A percentile compares a stretch with the other conserved stretches of the same genome.
These are phyloP conservation scores for Yarrowia sp. DNA, from an alignment of 805 yeast genomes.

Conservation along the genomic window DNA sequence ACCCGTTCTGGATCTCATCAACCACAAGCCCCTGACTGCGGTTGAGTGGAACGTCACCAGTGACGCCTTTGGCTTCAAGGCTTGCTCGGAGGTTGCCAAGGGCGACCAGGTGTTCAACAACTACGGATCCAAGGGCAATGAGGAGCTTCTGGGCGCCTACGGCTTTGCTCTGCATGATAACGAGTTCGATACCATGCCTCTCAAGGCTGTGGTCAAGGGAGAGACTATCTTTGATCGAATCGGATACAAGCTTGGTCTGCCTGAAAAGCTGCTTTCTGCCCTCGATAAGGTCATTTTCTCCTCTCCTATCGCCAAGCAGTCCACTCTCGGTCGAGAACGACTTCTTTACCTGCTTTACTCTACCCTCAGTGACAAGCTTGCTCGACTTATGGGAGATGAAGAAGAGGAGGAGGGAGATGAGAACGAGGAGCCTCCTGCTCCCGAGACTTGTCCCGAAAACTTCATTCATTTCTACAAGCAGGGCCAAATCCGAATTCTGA, in stretches of 20 bases:
- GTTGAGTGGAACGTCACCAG: constrained; percentile 65
- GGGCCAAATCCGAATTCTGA: constrained; percentile 35
- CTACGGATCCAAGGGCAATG: constrained; percentile 89
- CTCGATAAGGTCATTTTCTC: constrained; percentile 36
- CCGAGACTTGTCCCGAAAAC: constrained; percentile 22
- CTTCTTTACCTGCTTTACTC: constrained; percentile 30
- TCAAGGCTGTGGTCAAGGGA: constrained; percentile 54
- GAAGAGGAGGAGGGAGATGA: constrained; percentile 31
- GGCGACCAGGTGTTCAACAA: constrained; percentile 72
- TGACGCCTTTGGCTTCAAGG: constrained; percentile 54
- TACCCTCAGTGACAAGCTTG: constrained; percentile 28
- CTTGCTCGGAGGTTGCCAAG: constrained; percentile 43
- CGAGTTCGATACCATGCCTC: constrained; percentile 65
- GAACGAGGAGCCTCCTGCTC: constrained; percentile 11
- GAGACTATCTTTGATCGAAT: constrained; percentile 31
- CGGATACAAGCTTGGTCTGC: constrained; percentile 30
- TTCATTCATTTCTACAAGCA: constrained; percentile 32
- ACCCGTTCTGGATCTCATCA: constrained; percentile 80
- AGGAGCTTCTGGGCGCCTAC: constrained; percentile 78
- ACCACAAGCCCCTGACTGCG: constrained; percentile 67
- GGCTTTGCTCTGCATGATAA: constrained; percentile 70
- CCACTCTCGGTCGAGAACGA: constrained; percentile 34
- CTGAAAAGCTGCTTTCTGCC: constrained; percentile 29
- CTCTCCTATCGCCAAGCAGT: constrained; percentile 16
- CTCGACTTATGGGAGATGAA: constrained; percentile 32